Conservation (phyloP, 139 green algal species). For the Micractinium sp. region DNA sequence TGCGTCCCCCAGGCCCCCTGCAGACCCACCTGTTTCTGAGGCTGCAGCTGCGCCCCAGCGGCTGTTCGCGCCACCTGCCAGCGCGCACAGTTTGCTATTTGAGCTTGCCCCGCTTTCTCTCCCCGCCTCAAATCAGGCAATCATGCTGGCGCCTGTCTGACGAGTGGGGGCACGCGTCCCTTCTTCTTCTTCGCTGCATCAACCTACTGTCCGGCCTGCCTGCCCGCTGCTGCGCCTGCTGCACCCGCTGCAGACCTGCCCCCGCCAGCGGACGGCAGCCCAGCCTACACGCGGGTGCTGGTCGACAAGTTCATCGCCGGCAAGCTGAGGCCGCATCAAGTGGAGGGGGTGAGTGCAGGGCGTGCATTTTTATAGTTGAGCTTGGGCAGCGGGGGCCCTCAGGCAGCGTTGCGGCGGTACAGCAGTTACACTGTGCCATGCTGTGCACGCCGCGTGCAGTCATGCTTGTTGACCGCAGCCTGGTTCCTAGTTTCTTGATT, state of each 20-base stretch:
- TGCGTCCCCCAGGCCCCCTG: no score
- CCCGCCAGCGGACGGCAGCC: neutral
- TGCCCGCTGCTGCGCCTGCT: neutral
- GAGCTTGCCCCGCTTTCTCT: no score
- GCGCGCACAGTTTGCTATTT: neutral
- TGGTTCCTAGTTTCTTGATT: no score
- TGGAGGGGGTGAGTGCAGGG: constrained; percentile 70
- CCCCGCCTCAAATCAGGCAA: no score
- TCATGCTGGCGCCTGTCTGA: neutral
- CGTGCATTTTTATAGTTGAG: neutral
- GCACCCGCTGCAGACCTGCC: neutral
- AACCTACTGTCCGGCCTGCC: neutral
- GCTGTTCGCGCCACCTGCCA: neutral
- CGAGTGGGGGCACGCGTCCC: no score
- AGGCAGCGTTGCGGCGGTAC: neutral
- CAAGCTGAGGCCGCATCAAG: constrained; percentile 76
- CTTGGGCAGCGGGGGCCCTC: neutral
- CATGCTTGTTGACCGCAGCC: no score
- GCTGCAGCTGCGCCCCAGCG: no score
- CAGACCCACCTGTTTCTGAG: no score
- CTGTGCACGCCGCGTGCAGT: neutral
- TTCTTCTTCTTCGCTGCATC: neutral
- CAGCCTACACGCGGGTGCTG: constrained; percentile 32
- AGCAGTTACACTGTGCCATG: neutral
- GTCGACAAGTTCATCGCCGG: constrained; percentile 68